Base-by-base conservation (phyloP, 768 basidiomycete genomes). In the Collybia sp. region DNA sequence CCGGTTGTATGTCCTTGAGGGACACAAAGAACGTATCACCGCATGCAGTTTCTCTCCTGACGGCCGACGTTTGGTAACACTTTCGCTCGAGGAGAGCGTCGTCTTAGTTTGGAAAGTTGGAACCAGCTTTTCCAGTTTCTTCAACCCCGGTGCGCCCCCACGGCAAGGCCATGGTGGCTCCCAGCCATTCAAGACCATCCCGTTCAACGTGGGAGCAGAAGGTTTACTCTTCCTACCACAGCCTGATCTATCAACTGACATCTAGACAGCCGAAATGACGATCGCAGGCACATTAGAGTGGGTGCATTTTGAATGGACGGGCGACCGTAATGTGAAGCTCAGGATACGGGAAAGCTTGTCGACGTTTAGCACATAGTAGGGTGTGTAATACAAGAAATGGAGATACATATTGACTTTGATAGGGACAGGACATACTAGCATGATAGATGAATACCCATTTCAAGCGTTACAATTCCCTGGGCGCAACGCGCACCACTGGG, bases 51-150 rank as follows among this genome's bases (percentile, higher is more conserved):
- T 96, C 62, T 95, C 93, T 6, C 88, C 93, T 0, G 96, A 99
- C 56, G 96, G 96, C 0, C 72, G 93, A 15, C 74, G 96, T 15
- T 71, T 98, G 13, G 84, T 95, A 33, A 93, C 93, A 0, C 70
- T 91, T 8, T 95, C 88, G 0, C 70, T 98, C 18, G 88, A 88
- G 50, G 93, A 97, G 59, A 82, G 81, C 19, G 71, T 78, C 3
- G 85, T 93, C 5, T 75, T 92, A 11, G 90, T 95, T 12, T 99
- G 96, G 96, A 97, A 97, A 58, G 93, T 97, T 5, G 95, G 96
- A 0, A 75, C 82, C 8, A 91, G 90, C 57, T 79, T 99, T 52
- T 73, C 83, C 17, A 93, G 92, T 52, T 83, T 98, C 62, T 93
- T 98, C 60, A 84, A 83, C 59, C 83, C 90, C 1, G 94, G 94